A percentile compares a stretch with the other conserved stretches of the same genome.
Evolutionary conservation across 371 early-diverging fungal species (phyloP).

Genomic region (Mycotypha africana): DNA sequence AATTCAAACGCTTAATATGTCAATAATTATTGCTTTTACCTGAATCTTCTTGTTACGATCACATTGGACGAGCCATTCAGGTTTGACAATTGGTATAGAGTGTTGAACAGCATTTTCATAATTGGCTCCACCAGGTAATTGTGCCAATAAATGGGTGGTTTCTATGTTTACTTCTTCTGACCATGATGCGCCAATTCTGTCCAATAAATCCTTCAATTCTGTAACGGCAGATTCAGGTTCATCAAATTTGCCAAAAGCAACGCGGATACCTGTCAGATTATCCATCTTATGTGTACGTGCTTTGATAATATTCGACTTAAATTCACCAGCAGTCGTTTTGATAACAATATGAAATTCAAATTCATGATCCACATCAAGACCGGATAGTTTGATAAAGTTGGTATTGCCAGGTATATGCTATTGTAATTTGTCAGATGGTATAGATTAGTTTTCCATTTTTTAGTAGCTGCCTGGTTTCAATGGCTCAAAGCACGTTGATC

Average conservation of each 20-base stretch:
- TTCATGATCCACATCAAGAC: slow-evolving; percentile 82
- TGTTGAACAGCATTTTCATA: slow-evolving; percentile 83
- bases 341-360: slow-evolving; percentile 83
- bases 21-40: slow-evolving; percentile 37
- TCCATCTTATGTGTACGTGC: slow-evolving; percentile 87
- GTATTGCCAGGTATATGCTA: slow-evolving; percentile 52
- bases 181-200: slow-evolving; percentile 86
- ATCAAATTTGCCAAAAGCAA: slow-evolving; percentile 87
- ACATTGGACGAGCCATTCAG: slow-evolving; percentile 91
- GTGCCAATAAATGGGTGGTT: slow-evolving; percentile 89
- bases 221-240: slow-evolving; percentile 57
- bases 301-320: slow-evolving; percentile 69
- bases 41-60: slow-evolving; percentile 86
- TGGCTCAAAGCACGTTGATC: too few species aligned
- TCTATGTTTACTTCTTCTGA: slow-evolving; percentile 80
- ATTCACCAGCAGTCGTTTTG: slow-evolving; percentile 85
- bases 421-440: too few species aligned
- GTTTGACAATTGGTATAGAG: slow-evolving; percentile 91
- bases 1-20: too few species aligned
- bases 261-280: slow-evolving; percentile 90
- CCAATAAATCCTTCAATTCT: slow-evolving; percentile 69
- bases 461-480: not conserved
- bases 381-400: slow-evolving; percentile 75
- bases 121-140: slow-evolving; percentile 74
- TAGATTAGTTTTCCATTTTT: not conserved